Evolutionary conservation across 2,329 filamentous ascomycete genomes (phyloP).

Genomic region (Diplodia seriata): DNA sequence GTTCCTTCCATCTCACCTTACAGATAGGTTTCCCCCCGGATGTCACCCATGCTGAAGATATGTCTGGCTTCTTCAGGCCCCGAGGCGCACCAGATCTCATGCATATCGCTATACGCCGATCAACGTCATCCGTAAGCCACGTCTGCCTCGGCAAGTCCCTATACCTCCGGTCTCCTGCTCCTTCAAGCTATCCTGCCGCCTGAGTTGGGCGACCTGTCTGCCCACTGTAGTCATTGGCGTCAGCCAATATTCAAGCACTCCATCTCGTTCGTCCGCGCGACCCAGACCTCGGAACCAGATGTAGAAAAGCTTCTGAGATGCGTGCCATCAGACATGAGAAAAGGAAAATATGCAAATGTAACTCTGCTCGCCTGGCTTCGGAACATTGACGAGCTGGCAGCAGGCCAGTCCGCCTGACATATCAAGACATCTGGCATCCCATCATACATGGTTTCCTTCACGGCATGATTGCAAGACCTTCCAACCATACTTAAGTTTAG

Average conservation of each 20-base stretch:
- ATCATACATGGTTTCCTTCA: background rate
- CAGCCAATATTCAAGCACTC: slow-evolving; percentile 8
- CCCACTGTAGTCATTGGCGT: background rate
- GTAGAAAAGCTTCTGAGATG: background rate
- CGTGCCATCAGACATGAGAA: background rate
- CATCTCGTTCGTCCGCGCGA: background rate
- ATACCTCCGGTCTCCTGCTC: background rate
- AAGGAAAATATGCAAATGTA: background rate
- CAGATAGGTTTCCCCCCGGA: background rate
- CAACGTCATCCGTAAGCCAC: background rate
- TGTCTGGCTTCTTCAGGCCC: background rate
- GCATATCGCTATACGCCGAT: background rate
- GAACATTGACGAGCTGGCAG: background rate
- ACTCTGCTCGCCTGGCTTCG: background rate
- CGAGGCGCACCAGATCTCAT: background rate
- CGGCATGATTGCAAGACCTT: background rate
- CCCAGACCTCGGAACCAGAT: background rate
- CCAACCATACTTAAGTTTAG: background rate
- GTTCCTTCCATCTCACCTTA: background rate
- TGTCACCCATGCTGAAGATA: slow-evolving; percentile 4
- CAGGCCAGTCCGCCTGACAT: background rate
- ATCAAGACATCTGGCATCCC: background rate
- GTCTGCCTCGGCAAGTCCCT: background rate
- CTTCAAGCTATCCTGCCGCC: background rate
- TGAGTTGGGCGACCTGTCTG: background rate